Evolutionary conservation across 345 rosid genomes (phyloP).

Genomic region (Citrus australasica): DNA sequence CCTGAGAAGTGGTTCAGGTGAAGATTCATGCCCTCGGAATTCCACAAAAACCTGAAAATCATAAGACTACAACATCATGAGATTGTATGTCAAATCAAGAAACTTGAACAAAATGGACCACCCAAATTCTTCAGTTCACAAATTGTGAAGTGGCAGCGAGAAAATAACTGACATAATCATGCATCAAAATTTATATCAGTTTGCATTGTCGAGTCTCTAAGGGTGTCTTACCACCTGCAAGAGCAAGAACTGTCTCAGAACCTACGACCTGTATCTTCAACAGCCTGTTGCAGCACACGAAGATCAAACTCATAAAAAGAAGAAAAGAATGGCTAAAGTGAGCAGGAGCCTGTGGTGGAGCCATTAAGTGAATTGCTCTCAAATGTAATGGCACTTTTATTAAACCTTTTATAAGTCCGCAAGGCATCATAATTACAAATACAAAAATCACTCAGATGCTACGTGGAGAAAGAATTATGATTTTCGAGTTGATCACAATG

Average conservation of each 20-base stretch:
- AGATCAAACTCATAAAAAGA: background rate
- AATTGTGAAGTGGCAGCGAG: background rate
- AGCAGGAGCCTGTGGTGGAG: background rate
- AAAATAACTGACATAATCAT: background rate
- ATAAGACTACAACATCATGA: background rate
- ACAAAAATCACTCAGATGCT: background rate
- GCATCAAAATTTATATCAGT: background rate
- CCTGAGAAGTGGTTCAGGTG: constrained; percentile 79
- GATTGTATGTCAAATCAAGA: background rate
- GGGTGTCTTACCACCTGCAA: constrained; percentile 90
- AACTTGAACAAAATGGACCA: background rate
- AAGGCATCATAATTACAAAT: background rate
- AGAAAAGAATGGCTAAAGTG: too few species aligned
- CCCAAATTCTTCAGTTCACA: background rate
- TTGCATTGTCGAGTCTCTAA: constrained; percentile 42
- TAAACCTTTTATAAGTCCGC: background rate
- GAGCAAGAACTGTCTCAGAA: constrained; percentile 83
- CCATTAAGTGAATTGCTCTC: background rate
- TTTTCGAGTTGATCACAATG: background rate
- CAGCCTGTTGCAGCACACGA: constrained; percentile 53
- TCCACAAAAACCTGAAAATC: constrained; percentile 66
- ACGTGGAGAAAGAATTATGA: background rate
- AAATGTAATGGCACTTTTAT: background rate
- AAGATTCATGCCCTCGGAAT: constrained; percentile 87
- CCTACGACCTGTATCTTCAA: constrained; percentile 64